Conservation (phyloP, 257 asterid species). For the Anisodus acutangulus region DNA sequence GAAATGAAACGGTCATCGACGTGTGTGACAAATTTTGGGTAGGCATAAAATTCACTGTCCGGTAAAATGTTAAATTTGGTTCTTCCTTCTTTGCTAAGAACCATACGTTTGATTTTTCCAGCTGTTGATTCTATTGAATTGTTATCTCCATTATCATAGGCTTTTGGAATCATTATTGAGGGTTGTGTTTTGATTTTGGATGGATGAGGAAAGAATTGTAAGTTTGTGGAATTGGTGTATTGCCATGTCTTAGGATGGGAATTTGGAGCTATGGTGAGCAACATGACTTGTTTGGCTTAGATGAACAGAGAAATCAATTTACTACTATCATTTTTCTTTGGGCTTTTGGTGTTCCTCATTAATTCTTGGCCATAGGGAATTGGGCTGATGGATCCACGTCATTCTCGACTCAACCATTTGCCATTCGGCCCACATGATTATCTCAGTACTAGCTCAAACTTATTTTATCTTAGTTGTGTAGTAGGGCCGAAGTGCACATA, state of each 20-base stretch:
- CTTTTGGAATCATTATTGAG: slow-evolving; percentile 30
- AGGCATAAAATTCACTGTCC: slow-evolving; percentile 70
- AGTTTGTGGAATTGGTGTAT: slow-evolving; percentile 29
- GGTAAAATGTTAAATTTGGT: slow-evolving; percentile 59
- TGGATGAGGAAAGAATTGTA: slow-evolving; percentile 26
- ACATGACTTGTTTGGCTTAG: background rate
- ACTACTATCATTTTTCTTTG: background rate
- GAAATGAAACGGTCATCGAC: slow-evolving; percentile 69
- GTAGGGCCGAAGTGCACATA: too few species aligned
- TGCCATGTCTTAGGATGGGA: slow-evolving; percentile 36
- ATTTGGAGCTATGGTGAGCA: background rate
- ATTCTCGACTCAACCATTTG: background rate
- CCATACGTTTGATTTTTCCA: slow-evolving; percentile 64
- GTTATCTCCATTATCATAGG: slow-evolving; percentile 30
- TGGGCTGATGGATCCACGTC: too few species aligned
- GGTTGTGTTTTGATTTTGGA: slow-evolving; percentile 8
- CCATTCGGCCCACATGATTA: background rate
- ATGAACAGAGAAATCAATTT: background rate
- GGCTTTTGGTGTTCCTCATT: background rate
- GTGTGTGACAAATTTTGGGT: slow-evolving; percentile 71
- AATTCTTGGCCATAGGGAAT: background rate
- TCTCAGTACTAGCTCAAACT: too few species aligned
- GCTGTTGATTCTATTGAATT: slow-evolving; percentile 39
- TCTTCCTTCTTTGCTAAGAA: slow-evolving; percentile 60
- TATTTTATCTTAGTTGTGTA: too few species aligned